These are phyloP conservation scores for Coemansia sp. DNA, from an alignment of 192 early-diverging fungal species.

Conservation along the genomic window DNA sequence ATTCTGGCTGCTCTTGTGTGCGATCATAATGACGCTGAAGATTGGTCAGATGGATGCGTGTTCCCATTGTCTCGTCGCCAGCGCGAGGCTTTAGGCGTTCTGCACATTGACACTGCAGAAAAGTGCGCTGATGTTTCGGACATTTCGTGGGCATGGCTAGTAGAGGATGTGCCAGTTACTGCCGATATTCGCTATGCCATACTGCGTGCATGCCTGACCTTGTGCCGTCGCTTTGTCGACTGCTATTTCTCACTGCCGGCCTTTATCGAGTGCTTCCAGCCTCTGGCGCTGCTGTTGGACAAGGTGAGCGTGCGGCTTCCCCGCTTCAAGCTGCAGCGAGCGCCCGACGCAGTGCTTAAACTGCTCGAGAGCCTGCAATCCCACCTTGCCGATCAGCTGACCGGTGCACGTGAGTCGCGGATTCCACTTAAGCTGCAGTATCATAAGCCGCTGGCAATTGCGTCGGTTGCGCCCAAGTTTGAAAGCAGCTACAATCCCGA, in stretches of 20 bases:
- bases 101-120: constrained; percentile 15
- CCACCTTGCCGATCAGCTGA: constrained; percentile 55
- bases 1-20: constrained; percentile 35
- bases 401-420: constrained; percentile 54
- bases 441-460: constrained; percentile 83
- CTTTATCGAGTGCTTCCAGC: constrained; percentile 62
- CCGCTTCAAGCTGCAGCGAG: constrained; percentile 29
- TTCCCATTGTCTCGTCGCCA: constrained; percentile 32
- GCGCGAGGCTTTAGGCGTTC: constrained; percentile 13
- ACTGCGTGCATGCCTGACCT: constrained; percentile 17
- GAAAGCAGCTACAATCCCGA: constrained; percentile 87
- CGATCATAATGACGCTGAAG: constrained; percentile 5
- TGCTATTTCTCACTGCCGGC: constrained; percentile 62
- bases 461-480: constrained; percentile 88
- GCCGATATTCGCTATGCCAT: constrained; percentile 23
- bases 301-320: constrained; percentile 27
- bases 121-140: constrained; percentile 8
- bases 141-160: constrained; percentile 39
- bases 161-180: not conserved
- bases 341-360: constrained; percentile 12
- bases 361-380: constrained; percentile 19
- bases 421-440: constrained; percentile 79
- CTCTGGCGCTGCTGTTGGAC: constrained; percentile 16
- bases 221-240: constrained; percentile 28
- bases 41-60: constrained; percentile 23